A percentile compares a stretch with the other conserved stretches of the same genome.
Evolutionary conservation across 495 filamentous ascomycete species (phyloP).

Genomic region (Penicillium canescens): DNA sequence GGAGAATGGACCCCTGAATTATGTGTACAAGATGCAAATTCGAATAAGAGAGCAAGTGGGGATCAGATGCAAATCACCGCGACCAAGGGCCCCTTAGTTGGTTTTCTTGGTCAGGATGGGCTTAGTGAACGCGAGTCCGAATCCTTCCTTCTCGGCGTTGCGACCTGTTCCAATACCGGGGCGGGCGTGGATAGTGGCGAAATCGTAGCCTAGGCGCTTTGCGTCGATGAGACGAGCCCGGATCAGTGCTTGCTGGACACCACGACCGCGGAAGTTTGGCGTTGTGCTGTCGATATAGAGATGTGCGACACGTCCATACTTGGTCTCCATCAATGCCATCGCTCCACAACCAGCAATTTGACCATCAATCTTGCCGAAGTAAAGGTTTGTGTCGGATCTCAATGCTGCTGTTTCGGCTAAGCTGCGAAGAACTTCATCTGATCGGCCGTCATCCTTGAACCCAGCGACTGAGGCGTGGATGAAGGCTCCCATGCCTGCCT

Average conservation of each 20-base stretch:
- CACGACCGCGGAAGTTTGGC: conserved; percentile 16
- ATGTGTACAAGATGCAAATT: too few relatives aligned
- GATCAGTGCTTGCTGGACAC: conserved; percentile 17
- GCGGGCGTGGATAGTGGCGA: conserved; percentile 14
- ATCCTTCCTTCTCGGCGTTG: conserved; percentile 22
- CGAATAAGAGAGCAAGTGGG: too few relatives aligned
- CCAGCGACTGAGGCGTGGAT: conserved; percentile 15
- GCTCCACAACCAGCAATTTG: conserved; percentile 20
- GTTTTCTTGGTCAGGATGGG: conserved; percentile 13
- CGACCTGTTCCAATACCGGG: conserved; percentile 16
- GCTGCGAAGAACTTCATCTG: conserved; percentile 6
- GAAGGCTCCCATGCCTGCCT: conserved; percentile 1
- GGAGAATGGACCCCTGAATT: neutral
- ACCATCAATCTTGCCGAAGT: conserved; percentile 14
- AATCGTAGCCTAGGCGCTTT: conserved; percentile 8
- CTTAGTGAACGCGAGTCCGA: conserved; percentile 21
- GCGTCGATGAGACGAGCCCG: conserved; percentile 13
- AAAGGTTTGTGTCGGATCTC: conserved; percentile 17
- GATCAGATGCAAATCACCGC: too few relatives aligned
- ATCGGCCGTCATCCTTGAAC: conserved; percentile 10
- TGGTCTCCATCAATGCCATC: conserved; percentile 18
- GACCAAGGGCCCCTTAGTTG: neutral
- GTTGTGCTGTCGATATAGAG: conserved; percentile 25
- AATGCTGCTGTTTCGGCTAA: conserved; percentile 15
- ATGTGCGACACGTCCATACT: conserved; percentile 13